Percentiles rank a stretch among this genome's conserved stretches.
phyloP scores from a whole-genome alignment of 176 grass and related monocot genomes.

The Typha latifolia region DNA sequence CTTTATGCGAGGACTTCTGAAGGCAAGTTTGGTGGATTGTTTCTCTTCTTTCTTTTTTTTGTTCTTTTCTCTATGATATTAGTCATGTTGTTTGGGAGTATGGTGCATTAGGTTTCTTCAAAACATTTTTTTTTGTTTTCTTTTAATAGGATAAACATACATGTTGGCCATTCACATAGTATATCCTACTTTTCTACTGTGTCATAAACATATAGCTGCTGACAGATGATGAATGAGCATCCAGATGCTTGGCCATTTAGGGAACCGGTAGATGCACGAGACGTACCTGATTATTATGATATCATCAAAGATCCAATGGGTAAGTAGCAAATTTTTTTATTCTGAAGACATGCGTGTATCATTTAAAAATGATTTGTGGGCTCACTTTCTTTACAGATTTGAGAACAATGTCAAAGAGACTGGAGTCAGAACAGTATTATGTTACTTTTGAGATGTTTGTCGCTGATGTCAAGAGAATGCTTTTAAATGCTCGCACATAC shows the following conservation, averaged over 20 bases:
- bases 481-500: slow-evolving; percentile 80
- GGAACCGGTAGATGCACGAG: slow-evolving; percentile 88
- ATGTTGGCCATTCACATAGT: background rate
- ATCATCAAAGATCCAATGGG: slow-evolving; percentile 99
- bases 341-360: background rate
- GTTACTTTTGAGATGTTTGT: slow-evolving; percentile 98
- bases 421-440: slow-evolving; percentile 93
- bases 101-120: too few species aligned
- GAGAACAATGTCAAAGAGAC: slow-evolving; percentile 80
- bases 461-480: slow-evolving; percentile 90
- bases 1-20: slow-evolving; percentile 72
- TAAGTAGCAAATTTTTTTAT: slow-evolving; percentile 19
- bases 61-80: too few species aligned
- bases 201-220: background rate
- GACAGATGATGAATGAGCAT: slow-evolving; percentile 82
- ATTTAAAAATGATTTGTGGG: background rate
- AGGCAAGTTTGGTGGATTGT: slow-evolving; percentile 46
- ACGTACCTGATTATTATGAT: slow-evolving; percentile 96
- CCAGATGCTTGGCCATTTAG: slow-evolving; percentile 98
- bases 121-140: slow-evolving; percentile 4
- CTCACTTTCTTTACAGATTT: slow-evolving; percentile 50
- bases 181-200: background rate
- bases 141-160: background rate
- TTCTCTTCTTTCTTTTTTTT: slow-evolving; percentile 14
- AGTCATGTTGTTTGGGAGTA: too few species aligned